Conservation (phyloP, 1,284 basidiomycete genomes). For the Sanguinoderma infundibulare region DNA sequence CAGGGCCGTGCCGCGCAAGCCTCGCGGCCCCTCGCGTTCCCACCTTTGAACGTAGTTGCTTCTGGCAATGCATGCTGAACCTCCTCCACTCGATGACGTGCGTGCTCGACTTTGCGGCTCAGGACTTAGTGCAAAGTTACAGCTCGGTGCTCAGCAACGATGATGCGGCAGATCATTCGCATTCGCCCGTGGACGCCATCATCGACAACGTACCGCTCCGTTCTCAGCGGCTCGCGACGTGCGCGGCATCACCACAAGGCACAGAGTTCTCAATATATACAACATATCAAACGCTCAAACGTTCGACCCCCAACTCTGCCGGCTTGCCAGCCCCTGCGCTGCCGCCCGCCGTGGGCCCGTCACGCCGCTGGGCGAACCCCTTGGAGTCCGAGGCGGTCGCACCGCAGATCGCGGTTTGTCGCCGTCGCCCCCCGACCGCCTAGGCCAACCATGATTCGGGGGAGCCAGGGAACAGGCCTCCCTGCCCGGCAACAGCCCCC, state of each 20-base stretch:
- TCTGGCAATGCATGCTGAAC: not conserved
- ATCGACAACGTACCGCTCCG: too few species aligned
- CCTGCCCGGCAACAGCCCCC: constrained; percentile 13
- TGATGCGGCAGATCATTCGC: too few species aligned
- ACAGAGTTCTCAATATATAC: not conserved
- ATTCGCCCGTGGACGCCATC: too few species aligned
- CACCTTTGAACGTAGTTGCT: not conserved
- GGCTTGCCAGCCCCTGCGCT: not conserved
- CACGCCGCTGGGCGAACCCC: constrained; percentile 1
- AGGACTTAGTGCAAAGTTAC: too few species aligned
- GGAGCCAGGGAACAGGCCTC: not conserved
- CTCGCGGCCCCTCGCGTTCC: not conserved
- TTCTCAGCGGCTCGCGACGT: not conserved
- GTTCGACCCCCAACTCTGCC: not conserved
- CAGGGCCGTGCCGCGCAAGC: constrained; percentile 1
- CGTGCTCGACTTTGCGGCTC: too few species aligned
- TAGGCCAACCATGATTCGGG: not conserved
- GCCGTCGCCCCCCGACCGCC: not conserved
- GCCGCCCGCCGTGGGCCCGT: not conserved
- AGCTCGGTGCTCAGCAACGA: too few species aligned
- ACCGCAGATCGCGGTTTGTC: constrained; percentile 13
- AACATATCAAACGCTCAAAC: not conserved
- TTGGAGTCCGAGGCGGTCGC: constrained; percentile 24
- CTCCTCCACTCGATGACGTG: not conserved
- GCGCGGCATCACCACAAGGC: not conserved